Percentiles rank a stretch among this genome's conserved stretches.
Evolutionary conservation across 192 early-diverging fungal species (phyloP).

Genomic region (Coemansia sp.): DNA sequence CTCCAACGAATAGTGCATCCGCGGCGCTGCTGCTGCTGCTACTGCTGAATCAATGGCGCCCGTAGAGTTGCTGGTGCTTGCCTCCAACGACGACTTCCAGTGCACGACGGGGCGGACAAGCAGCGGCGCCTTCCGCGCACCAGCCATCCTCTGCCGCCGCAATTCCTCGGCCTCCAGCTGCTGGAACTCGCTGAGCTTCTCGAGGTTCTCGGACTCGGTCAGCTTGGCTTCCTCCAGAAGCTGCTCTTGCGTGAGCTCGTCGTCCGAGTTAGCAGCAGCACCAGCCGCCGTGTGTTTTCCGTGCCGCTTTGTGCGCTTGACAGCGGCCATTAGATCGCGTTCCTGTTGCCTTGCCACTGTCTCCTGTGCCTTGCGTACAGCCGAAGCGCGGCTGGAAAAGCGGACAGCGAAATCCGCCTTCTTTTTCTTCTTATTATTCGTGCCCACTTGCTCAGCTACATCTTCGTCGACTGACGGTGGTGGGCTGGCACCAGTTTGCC

Average conservation of each 20-base stretch:
- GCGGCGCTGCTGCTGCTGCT: not conserved
- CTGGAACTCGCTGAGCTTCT: conserved; percentile 39
- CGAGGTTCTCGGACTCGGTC: conserved; percentile 42
- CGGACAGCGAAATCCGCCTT: conserved; percentile 27
- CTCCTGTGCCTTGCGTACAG: conserved; percentile 46
- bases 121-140: conserved; percentile 31
- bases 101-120: conserved; percentile 44
- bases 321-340: conserved; percentile 27
- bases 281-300: not conserved
- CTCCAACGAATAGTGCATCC: conserved; percentile 26
- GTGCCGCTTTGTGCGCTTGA: conserved; percentile 16
- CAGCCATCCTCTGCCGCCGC: conserved; percentile 19
- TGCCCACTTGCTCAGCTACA: not conserved
- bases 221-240: conserved; percentile 46
- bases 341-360: conserved; percentile 29
- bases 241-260: conserved; percentile 43
- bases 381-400: conserved; percentile 37
- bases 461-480: too few relatives aligned
- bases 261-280: not conserved
- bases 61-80: not conserved
- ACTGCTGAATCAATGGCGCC: not conserved
- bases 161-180: conserved; percentile 42
- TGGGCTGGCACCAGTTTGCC: too few relatives aligned
- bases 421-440: conserved; percentile 1
- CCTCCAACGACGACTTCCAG: conserved; percentile 23